These are phyloP conservation scores for Setomelanomma holmii DNA, from an alignment of 2,329 filamentous ascomycete species.

Conservation along the genomic window DNA sequence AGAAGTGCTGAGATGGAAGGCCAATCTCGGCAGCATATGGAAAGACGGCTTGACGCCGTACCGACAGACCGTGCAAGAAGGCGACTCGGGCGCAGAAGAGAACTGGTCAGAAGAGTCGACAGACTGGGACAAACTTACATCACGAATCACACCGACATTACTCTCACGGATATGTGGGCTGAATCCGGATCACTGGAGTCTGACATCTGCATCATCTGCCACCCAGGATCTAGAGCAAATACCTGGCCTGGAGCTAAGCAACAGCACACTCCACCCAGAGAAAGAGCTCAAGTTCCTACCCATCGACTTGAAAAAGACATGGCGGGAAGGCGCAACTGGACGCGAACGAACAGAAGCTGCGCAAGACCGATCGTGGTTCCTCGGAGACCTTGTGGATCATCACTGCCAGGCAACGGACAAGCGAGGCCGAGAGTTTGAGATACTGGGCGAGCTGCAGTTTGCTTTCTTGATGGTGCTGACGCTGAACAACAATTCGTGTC, in stretches of 20 bases:
- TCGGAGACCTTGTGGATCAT: conserved; percentile 59
- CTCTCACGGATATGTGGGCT: conserved; percentile 60
- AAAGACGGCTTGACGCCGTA: conserved; percentile 59
- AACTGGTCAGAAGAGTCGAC: conserved; percentile 51
- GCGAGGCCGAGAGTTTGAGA: conserved; percentile 37
- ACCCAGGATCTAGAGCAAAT: conserved; percentile 65
- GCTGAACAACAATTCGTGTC: conserved; percentile 69
- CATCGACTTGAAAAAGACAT: conserved; percentile 67
- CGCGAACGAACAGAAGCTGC: conserved; percentile 68
- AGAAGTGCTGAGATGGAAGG: conserved; percentile 58
- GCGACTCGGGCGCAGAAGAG: conserved; percentile 36
- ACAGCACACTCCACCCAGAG: conserved; percentile 39
- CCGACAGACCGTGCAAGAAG: conserved; percentile 50
- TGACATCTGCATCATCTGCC: conserved; percentile 66
- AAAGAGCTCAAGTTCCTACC: conserved; percentile 62
- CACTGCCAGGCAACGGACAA: conserved; percentile 44
- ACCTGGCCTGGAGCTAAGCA: conserved; percentile 58
- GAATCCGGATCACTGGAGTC: conserved; percentile 58
- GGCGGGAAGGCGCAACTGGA: conserved; percentile 67
- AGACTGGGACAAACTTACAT: conserved; percentile 63
- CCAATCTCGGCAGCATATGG: conserved; percentile 65
- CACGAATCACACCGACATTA: conserved; percentile 56
- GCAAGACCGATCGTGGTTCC: conserved; percentile 67
- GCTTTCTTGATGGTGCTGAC: conserved; percentile 68
- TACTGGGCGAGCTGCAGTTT: conserved; percentile 68